Percentiles rank a stretch among this genome's conserved stretches.
Conservation (phyloP, 495 filamentous ascomycete genomes). For the Pyrenopolyporus hunteri region DNA sequence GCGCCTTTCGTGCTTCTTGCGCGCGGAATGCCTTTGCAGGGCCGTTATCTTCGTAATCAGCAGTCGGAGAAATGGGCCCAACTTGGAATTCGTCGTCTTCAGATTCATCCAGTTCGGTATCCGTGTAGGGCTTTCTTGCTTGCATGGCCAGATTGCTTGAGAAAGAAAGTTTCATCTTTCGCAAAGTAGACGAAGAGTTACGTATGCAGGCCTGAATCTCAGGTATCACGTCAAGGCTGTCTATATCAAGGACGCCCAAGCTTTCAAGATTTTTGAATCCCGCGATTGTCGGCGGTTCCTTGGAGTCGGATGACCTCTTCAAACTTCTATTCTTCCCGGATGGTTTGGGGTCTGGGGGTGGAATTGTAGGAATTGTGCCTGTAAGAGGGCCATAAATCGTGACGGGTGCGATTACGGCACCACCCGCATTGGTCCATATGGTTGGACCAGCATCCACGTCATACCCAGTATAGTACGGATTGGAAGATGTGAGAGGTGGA, state of each 20-base stretch:
- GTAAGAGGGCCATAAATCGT: constrained; percentile 13
- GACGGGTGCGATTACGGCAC: background rate
- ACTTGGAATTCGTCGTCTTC: constrained; percentile 57
- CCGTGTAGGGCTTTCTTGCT: constrained; percentile 57
- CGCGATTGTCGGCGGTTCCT: constrained; percentile 57
- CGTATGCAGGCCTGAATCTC: constrained; percentile 61
- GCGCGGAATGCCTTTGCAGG: constrained; percentile 50
- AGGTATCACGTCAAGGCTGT: constrained; percentile 58
- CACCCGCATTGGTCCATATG: constrained; percentile 27
- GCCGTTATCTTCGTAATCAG: constrained; percentile 40
- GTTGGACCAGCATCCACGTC: constrained; percentile 21
- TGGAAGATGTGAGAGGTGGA: constrained; percentile 46
- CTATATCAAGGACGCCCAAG: constrained; percentile 63
- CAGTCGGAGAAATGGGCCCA: constrained; percentile 24
- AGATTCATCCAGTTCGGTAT: constrained; percentile 58
- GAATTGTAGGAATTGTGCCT: background rate
- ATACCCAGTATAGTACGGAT: constrained; percentile 3
- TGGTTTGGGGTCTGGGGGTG: constrained; percentile 4
- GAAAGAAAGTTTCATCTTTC: constrained; percentile 62
- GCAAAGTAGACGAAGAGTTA: constrained; percentile 57
- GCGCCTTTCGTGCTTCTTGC: constrained; percentile 56
- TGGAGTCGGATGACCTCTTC: constrained; percentile 27
- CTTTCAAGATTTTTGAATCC: constrained; percentile 62
- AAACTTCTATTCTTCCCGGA: constrained; percentile 26
- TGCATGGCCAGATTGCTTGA: constrained; percentile 57